These are phyloP conservation scores for Fagopyrum tataricum DNA, from an alignment of 148 eudicot species.

Conservation along the genomic window DNA sequence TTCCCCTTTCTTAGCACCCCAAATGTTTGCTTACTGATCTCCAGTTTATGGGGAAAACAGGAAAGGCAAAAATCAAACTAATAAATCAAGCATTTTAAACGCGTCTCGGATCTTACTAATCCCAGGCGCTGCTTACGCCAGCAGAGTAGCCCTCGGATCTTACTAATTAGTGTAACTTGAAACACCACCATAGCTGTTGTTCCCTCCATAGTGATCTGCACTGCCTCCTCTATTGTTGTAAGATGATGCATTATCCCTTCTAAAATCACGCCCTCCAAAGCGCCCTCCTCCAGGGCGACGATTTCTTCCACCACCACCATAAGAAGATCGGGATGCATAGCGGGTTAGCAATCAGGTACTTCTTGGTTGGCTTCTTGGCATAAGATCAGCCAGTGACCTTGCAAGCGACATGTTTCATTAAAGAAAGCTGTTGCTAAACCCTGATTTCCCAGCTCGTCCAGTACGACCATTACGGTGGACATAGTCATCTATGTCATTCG, in stretches of 20 bases:
- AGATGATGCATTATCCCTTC: slow-evolving; percentile 33
- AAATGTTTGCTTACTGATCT: slow-evolving; percentile 10
- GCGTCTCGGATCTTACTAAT: slow-evolving; percentile 24
- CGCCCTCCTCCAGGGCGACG: slow-evolving; percentile 45
- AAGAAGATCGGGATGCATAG: slow-evolving; percentile 44
- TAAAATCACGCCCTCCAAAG: slow-evolving; percentile 64
- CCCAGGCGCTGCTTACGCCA: slow-evolving; percentile 73
- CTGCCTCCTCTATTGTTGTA: slow-evolving; percentile 31
- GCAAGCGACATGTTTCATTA: slow-evolving; percentile 61
- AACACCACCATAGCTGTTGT: slow-evolving; percentile 24
- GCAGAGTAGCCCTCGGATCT: slow-evolving; percentile 25
- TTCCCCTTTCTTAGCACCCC: slow-evolving; percentile 16
- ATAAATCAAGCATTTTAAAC: slow-evolving; percentile 1
- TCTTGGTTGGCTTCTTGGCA: slow-evolving; percentile 86
- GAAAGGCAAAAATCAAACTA: slow-evolving; percentile 8
- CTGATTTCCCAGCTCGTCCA: slow-evolving; percentile 86
- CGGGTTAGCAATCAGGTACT: slow-evolving; percentile 64
- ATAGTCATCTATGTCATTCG: slow-evolving; percentile 80
- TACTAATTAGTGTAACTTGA: slow-evolving; percentile 32
- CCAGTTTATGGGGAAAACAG: slow-evolving; percentile 14
- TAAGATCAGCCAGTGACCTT: slow-evolving; percentile 52
- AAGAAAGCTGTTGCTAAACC: slow-evolving; percentile 91
- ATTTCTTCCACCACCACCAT: slow-evolving; percentile 43
- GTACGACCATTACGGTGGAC: slow-evolving; percentile 90
- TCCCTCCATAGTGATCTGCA: slow-evolving; percentile 39